Base-by-base conservation (phyloP, 148 eudicot species). In the Fagopyrum esculentum region DNA sequence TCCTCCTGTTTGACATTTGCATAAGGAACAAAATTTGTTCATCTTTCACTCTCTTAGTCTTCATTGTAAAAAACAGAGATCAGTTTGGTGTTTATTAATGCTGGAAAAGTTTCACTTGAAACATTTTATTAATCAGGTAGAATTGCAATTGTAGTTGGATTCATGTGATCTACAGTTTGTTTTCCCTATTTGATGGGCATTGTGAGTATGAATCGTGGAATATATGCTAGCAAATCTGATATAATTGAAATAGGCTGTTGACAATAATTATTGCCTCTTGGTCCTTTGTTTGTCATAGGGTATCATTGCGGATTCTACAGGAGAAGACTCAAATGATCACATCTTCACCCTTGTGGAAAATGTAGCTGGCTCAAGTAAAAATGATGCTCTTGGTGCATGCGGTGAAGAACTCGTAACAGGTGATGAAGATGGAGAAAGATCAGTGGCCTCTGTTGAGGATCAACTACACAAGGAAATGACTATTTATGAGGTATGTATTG, bases 391-490 rank as follows among this genome's bases (percentile, higher is more conserved):
- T 75, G 84, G 81, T 77, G 87, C 86, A 48, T 78, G 81, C 72
- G 82, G 78, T 76, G 97, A 95, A 72, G 99, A 90, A 78, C 89
- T 87, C 69, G 81, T 89, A 75, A 86, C 81, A 69, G 97, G 89
- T 54, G 96, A 95, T 77, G 99, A 92, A 70, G 99, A 92, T 74
- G 92, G 84, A 73, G 93, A 88, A 46, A 82, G 85, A 78, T 87
- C 96, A 81, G 92, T 89, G 75, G 97, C 96, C n/a, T 84, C 92
- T 76, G 87, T 88, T 52, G 99, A 95, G 82, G 96, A 95, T 88
- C 99, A 95, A 80, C 78, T 95, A 15, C 89, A 73, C 73, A 89
- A 92, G 86, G 99, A 95, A 81, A 95, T 95, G 99, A 85, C 97
- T 9, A 86, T 95, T 55, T 95, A 90, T 75, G 99, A 95, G 99